Percentiles rank a stretch among this genome's conserved stretches.
These are phyloP conservation scores for Mucor indicus DNA, from an alignment of 371 early-diverging fungal genomes.

Conservation along the genomic window DNA sequence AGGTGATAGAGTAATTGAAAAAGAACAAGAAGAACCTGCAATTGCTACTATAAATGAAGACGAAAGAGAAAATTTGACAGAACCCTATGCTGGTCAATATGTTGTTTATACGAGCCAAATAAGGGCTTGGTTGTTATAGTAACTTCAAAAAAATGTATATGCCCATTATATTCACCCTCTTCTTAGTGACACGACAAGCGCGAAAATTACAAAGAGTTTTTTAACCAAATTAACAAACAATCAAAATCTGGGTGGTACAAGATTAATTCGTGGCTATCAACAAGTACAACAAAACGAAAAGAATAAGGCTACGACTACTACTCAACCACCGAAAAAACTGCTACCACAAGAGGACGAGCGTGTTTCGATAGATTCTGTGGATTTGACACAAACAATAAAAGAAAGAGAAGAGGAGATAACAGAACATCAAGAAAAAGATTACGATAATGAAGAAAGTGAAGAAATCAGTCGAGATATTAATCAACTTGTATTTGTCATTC, in stretches of 20 bases:
- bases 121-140: conserved; percentile 70
- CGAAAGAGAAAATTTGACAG: conserved; percentile 69
- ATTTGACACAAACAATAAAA: neutral
- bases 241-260: conserved; percentile 65
- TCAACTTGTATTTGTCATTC: conserved; percentile 77
- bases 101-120: conserved; percentile 63
- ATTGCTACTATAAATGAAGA: conserved; percentile 16
- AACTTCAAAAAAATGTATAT: neutral
- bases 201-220: conserved; percentile 71
- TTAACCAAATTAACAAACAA: conserved; percentile 62
- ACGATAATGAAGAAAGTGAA: conserved; percentile 56
- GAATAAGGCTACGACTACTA: too few relatives aligned
- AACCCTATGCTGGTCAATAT: conserved; percentile 71
- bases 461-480: conserved; percentile 65
- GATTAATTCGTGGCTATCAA: conserved; percentile 70
- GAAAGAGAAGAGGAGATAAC: conserved; percentile 21
- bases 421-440: conserved; percentile 52
- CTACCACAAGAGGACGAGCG: neutral
- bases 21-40: conserved; percentile 18
- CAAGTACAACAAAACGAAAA: conserved; percentile 52
- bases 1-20: neutral
- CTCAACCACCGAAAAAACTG: neutral
- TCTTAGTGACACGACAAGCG: conserved; percentile 36
- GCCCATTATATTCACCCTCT: neutral
- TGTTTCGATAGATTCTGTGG: conserved; percentile 1